Conservation (phyloP, 2,329 filamentous ascomycete species). For the Didymella keratinophila region DNA sequence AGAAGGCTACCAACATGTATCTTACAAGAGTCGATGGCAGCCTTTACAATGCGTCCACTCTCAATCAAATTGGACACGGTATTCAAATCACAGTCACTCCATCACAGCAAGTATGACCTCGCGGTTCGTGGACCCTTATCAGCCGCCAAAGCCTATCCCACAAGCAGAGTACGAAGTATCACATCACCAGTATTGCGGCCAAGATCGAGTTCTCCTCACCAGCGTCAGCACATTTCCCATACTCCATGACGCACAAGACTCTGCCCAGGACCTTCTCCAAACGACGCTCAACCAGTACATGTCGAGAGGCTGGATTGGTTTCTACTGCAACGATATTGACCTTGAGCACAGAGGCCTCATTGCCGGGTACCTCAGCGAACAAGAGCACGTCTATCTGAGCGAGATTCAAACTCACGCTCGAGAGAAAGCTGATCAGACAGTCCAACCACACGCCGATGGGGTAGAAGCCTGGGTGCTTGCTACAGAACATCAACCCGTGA, state of each 20-base stretch:
- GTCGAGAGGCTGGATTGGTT: not conserved
- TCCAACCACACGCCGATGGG: not conserved
- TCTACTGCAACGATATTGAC: slow-evolving; percentile 2
- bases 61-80: not conserved
- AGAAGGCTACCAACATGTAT: not conserved
- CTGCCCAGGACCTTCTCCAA: not conserved
- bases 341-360: not conserved
- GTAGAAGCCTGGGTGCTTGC: not conserved
- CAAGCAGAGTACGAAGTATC: slow-evolving; percentile 2
- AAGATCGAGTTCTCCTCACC: not conserved
- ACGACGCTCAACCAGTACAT: not conserved
- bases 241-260: not conserved
- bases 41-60: not conserved
- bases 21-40: not conserved
- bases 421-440: not conserved
- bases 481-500: not conserved
- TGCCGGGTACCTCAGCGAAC: not conserved
- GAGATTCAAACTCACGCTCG: slow-evolving; percentile 1
- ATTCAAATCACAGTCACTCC: not conserved
- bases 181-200: not conserved
- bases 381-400: not conserved
- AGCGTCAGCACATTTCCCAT: not conserved
- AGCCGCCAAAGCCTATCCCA: not conserved
- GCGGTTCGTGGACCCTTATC: not conserved
- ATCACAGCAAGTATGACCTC: not conserved